Percentiles rank a stretch among this genome's conserved stretches.
These are phyloP conservation scores for Aspergillus sp. DNA, from an alignment of 2,329 filamentous ascomycete species.

Conservation along the genomic window DNA sequence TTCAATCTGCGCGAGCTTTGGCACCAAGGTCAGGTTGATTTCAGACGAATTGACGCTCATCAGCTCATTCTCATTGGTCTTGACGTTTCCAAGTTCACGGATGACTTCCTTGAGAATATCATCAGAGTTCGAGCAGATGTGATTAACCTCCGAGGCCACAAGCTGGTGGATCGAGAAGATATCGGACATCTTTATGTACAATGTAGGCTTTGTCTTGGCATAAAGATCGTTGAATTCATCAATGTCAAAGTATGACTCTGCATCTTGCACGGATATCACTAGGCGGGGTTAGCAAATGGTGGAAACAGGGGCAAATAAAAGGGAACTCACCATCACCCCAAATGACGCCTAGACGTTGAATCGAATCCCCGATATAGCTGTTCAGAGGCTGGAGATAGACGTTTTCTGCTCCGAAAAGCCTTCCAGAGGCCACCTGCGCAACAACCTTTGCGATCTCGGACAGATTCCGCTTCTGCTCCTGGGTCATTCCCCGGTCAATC, in stretches of 20 bases:
- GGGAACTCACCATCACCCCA: slow-evolving; percentile 55
- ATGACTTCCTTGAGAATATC: slow-evolving; percentile 87
- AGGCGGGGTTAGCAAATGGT: slow-evolving; percentile 25
- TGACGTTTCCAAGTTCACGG: slow-evolving; percentile 88
- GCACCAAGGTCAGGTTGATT: slow-evolving; percentile 83
- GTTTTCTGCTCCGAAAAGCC: slow-evolving; percentile 87
- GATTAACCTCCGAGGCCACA: slow-evolving; percentile 68
- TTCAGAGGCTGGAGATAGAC: slow-evolving; percentile 94
- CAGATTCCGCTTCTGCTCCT: slow-evolving; percentile 87
- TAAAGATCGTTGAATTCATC: slow-evolving; percentile 99
- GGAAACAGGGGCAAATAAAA: not conserved
- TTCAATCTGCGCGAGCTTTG: slow-evolving; percentile 81
- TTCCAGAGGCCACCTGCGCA: slow-evolving; percentile 78
- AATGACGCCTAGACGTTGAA: slow-evolving; percentile 69
- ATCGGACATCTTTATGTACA: slow-evolving; percentile 99
- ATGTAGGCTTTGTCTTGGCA: slow-evolving; percentile 87
- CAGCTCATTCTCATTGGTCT: slow-evolving; percentile 93
- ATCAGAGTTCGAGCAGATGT: slow-evolving; percentile 71
- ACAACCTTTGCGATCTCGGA: slow-evolving; percentile 87
- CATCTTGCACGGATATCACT: slow-evolving; percentile 77
- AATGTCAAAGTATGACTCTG: slow-evolving; percentile 91
- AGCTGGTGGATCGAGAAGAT: slow-evolving; percentile 94
- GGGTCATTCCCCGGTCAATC: slow-evolving; percentile 79
- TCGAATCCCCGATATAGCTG: slow-evolving; percentile 77
- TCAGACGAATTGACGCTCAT: slow-evolving; percentile 77